phyloP scores from a whole-genome alignment of 2,329 filamentous ascomycete species.

The Penicillium sclerotigenum region DNA sequence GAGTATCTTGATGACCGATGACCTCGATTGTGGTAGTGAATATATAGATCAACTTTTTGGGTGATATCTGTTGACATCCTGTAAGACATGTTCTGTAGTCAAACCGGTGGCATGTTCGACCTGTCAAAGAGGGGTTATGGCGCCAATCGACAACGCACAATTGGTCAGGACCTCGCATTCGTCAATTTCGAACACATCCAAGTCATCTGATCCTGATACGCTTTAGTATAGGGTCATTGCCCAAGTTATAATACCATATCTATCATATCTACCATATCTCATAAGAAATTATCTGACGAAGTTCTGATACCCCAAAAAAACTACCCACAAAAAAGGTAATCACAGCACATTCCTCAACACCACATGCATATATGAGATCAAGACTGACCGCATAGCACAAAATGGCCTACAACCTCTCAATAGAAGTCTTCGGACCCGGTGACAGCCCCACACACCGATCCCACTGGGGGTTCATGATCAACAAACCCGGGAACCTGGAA shows the following conservation, averaged over 20 bases:
- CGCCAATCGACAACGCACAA: conserved; percentile 4
- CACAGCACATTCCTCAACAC: neutral
- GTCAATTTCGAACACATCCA: neutral
- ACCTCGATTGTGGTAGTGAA: neutral
- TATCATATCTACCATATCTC: neutral
- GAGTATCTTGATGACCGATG: too few species aligned
- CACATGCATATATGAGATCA: neutral
- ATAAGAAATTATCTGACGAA: neutral
- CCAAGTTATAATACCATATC: neutral
- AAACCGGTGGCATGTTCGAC: neutral
- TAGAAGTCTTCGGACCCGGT: conserved; percentile 24
- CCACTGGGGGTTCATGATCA: conserved; percentile 28
- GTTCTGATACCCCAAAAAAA: neutral
- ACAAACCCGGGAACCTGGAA: conserved; percentile 11
- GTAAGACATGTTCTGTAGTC: neutral
- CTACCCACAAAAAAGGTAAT: neutral
- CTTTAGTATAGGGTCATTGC: neutral
- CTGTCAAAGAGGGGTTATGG: neutral
- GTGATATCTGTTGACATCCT: neutral
- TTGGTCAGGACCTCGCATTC: neutral
- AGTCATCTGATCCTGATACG: conserved; percentile 1
- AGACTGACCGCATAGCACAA: neutral
- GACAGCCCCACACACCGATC: conserved; percentile 22
- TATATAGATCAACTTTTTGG: neutral
- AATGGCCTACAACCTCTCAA: conserved; percentile 22